Conservation (phyloP, 2,329 filamentous ascomycete genomes). For the Diaporthe amygdali region DNA sequence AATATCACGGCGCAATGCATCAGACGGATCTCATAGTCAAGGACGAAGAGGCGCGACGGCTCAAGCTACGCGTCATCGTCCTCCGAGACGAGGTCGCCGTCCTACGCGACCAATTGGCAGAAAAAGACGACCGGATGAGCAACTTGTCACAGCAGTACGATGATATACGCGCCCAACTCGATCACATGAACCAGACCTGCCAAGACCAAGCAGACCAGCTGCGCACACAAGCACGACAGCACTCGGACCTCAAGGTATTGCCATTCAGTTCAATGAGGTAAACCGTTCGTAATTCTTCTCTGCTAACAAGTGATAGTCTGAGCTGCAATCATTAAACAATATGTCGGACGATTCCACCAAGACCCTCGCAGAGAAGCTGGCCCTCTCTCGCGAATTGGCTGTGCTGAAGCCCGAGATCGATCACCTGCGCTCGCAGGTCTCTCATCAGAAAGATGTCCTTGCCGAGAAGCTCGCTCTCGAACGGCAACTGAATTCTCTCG, state of each 20-base stretch:
- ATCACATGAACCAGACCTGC: conserved; percentile 46
- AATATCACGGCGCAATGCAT: conserved; percentile 69
- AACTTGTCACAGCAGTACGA: conserved; percentile 46
- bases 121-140: conserved; percentile 65
- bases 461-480: conserved; percentile 82
- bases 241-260: conserved; percentile 53
- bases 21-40: conserved; percentile 72
- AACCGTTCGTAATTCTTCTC: not conserved
- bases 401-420: conserved; percentile 61
- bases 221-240: conserved; percentile 53
- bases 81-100: conserved; percentile 76
- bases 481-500: conserved; percentile 75
- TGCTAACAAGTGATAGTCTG: conserved; percentile 57
- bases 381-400: conserved; percentile 56
- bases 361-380: conserved; percentile 64
- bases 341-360: conserved; percentile 74
- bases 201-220: conserved; percentile 52
- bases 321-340: conserved; percentile 71
- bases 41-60: conserved; percentile 74
- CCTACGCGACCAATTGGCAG: conserved; percentile 66
- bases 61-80: conserved; percentile 73
- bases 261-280: not conserved
- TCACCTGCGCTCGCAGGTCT: conserved; percentile 59
- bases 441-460: conserved; percentile 69
- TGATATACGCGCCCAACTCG: conserved; percentile 47